phyloP scores from a whole-genome alignment of 1,284 basidiomycete genomes.

The Trichosporon ovoides region DNA sequence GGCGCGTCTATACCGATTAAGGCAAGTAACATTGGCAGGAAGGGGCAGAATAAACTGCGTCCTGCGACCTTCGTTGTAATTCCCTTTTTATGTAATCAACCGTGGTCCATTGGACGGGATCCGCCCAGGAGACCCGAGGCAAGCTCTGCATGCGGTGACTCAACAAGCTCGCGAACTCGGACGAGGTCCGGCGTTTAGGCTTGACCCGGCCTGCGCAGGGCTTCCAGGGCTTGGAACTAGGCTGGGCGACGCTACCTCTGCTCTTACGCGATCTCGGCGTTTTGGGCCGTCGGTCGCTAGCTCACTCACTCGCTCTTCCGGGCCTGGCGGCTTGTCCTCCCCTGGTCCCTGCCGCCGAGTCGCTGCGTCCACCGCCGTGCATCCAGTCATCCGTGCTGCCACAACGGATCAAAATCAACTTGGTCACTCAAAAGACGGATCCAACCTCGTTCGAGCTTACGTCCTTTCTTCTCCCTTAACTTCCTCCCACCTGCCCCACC shows the following conservation, averaged over 20 bases:
- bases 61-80: background rate
- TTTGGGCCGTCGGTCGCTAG: no score
- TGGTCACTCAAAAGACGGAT: background rate
- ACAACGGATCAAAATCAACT: background rate
- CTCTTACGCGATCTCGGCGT: no score
- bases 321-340: conserved; percentile 1
- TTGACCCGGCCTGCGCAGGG: no score
- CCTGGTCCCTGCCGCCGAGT: conserved; percentile 1
- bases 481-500: background rate
- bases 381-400: conserved; percentile 1
- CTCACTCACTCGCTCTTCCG: no score
- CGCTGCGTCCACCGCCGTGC: no score
- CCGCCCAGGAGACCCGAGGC: background rate
- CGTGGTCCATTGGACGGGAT: background rate
- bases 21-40: background rate
- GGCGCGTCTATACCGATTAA: background rate
- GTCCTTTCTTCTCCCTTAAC: background rate
- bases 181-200: no score
- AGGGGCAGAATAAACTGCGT: background rate
- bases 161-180: no score
- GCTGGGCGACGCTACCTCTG: no score
- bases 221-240: no score
- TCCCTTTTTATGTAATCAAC: background rate
- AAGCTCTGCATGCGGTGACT: background rate
- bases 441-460: background rate